A percentile compares a stretch with the other conserved stretches of the same genome.
Conservation (phyloP, 2,329 filamentous ascomycete genomes). For the Aspergillus latus region DNA sequence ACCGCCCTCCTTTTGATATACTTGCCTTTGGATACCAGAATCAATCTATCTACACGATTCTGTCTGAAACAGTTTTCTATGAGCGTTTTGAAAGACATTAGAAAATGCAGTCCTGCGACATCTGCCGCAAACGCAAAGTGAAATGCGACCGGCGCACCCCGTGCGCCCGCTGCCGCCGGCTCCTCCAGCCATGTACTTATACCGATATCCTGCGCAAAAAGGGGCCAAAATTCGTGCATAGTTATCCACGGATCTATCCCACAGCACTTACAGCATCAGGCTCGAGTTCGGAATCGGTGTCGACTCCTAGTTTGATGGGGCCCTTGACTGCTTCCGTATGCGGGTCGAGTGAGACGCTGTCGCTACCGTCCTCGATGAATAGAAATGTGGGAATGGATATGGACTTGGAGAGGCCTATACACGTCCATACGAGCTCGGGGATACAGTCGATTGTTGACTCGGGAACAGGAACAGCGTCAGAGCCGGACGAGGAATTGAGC, state of each 20-base stretch:
- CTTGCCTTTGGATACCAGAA: no score
- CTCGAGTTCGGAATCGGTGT: background rate
- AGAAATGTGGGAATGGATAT: background rate
- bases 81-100: no score
- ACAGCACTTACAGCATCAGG: background rate
- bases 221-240: conserved; percentile 6
- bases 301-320: background rate
- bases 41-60: no score
- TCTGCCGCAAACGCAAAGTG: conserved; percentile 11
- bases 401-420: background rate
- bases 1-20: no score
- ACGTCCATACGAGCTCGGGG: background rate
- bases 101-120: conserved; percentile 10
- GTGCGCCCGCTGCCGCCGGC: conserved; percentile 6
- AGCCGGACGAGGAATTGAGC: background rate
- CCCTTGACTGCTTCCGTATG: background rate
- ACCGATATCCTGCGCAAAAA: conserved; percentile 6
- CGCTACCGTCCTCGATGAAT: background rate
- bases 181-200: conserved; percentile 5
- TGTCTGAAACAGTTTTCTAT: background rate
- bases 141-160: conserved; percentile 7
- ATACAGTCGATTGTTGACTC: background rate
- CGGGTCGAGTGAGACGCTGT: background rate
- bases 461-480: background rate
- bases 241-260: background rate